phyloP scores from a whole-genome alignment of 805 yeast genomes.

The Debaryomyces hansenii region DNA sequence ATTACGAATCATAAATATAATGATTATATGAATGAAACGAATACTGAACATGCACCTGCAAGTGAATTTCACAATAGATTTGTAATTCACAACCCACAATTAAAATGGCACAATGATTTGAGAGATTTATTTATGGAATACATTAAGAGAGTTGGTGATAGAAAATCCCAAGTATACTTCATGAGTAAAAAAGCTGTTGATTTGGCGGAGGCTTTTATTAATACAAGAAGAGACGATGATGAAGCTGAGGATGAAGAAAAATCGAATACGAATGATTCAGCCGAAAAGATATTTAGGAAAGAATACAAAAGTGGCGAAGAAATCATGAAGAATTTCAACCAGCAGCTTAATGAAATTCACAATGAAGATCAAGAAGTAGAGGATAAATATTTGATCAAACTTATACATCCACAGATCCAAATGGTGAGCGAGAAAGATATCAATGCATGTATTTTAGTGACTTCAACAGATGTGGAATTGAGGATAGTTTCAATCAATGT shows the following conservation, averaged over 20 bases:
- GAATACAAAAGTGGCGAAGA: constrained; percentile 25
- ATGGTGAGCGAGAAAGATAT: constrained; percentile 46
- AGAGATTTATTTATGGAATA: constrained; percentile 66
- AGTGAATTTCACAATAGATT: constrained; percentile 63
- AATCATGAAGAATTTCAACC: constrained; percentile 49
- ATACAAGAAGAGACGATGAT: constrained; percentile 12
- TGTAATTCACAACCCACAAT: constrained; percentile 66
- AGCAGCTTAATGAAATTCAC: constrained; percentile 45
- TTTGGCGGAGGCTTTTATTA: constrained; percentile 30
- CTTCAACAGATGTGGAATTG: constrained; percentile 60
- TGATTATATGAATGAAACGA: constrained; percentile 24
- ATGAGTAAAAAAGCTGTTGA: constrained; percentile 52
- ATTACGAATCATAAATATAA: constrained; percentile 20
- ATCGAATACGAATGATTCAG: constrained; percentile 13
- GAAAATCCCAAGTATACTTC: constrained; percentile 43
- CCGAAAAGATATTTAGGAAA: constrained; percentile 15
- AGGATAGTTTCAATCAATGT: constrained; percentile 48
- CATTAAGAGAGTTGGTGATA: constrained; percentile 43
- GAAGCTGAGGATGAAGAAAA: constrained; percentile 10
- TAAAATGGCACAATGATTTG: constrained; percentile 75
- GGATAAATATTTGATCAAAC: constrained; percentile 63
- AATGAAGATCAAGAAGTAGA: constrained; percentile 41
- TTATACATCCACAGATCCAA: constrained; percentile 84
- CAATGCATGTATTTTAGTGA: constrained; percentile 48
- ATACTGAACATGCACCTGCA: constrained; percentile 20